Evolutionary conservation across 352 stramenopile species (phyloP), one percentile per base, ranked within the genome.

Genomic region (Phytophthora litchii): DNA sequence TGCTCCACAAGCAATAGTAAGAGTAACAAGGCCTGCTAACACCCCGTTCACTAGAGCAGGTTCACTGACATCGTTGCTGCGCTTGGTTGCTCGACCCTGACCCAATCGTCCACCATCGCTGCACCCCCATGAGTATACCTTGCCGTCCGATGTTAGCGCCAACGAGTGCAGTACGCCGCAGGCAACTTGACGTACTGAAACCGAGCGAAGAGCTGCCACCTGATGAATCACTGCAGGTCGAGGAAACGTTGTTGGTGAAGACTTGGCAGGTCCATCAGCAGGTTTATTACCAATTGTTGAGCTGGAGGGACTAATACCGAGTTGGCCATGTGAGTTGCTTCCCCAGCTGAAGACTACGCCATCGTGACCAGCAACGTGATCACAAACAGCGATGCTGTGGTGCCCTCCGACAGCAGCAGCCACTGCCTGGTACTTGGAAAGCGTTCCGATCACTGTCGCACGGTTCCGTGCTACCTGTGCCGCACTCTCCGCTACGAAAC

Each of bases 71-170:
- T 80, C 46, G 17, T 57, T 53, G 19, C 19, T 58, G n/a, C 23
- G 36, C 31, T 57, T 67, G 51, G 54, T 36, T 29, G 23, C 16
- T 35, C 47, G 25, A 11, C 72, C 70, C 1, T 70, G 70, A 0
- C 76, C 78, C n/a, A 92, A 76, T 21, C 80, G 62, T 3, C 82
- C 80, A 20, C 84, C 94, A 59, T 99, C 96, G 42, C 81, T 93
- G 67, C 86, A 97, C 10, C 97, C 97, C 93, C 95, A 99, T 1
- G 92, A 89, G 60, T 90, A 98, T 0, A 99, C 80, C 10, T 83
- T 68, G 1, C 96, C 96, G 23, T 96, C 76, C 0, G 71, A 62
- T 1, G 82, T 93, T 3, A 98, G 66, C 4, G 83, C 94, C 59
- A 97, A 72, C 40, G 81, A 97, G 66, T 98, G 92, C 25, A 98